A percentile compares a stretch with the other conserved stretches of the same genome.
These are phyloP conservation scores for Geotrichum siamense DNA, from an alignment of 1,139 yeast genomes.

Conservation along the genomic window DNA sequence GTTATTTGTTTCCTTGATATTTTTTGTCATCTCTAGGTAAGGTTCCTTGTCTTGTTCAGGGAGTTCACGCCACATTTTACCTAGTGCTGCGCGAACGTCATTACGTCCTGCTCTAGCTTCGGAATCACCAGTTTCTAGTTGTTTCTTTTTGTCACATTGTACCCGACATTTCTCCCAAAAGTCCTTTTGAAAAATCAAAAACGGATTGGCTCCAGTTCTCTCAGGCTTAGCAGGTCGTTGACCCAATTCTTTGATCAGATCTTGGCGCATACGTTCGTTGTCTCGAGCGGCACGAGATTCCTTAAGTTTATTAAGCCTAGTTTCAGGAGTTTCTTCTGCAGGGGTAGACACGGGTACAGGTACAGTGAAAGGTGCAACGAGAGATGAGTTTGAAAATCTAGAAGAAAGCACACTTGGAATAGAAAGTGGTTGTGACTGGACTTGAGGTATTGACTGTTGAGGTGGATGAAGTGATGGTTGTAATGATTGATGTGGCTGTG, in stretches of 20 bases:
- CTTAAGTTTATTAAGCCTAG: conserved; percentile 21
- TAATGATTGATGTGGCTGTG: conserved; percentile 4
- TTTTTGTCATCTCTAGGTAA: conserved; percentile 32
- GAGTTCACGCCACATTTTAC: conserved; percentile 39
- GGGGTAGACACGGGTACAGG: not conserved
- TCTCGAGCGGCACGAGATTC: conserved; percentile 28
- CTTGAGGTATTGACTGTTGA: no score
- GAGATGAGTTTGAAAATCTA: conserved; percentile 2
- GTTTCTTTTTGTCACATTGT: conserved; percentile 34
- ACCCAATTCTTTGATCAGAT: conserved; percentile 34
- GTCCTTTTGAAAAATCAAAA: conserved; percentile 38
- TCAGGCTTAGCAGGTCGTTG: conserved; percentile 38
- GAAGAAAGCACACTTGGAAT: not conserved
- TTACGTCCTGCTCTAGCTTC: conserved; percentile 35
- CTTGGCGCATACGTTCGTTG: conserved; percentile 32
- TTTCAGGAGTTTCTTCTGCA: conserved; percentile 6
- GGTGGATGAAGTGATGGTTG: conserved; percentile 9
- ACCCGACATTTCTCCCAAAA: conserved; percentile 38
- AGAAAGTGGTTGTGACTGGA: no score
- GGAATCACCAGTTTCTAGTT: conserved; percentile 27
- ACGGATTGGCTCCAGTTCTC: conserved; percentile 35
- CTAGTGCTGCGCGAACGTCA: conserved; percentile 39
- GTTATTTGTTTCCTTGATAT: conserved; percentile 33
- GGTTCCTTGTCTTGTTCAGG: conserved; percentile 36
- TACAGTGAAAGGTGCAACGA: not conserved